A percentile compares a stretch with the other conserved stretches of the same genome.
These are phyloP conservation scores for Rosa rugosa DNA, from an alignment of 306 rosid species.

Conservation along the genomic window DNA sequence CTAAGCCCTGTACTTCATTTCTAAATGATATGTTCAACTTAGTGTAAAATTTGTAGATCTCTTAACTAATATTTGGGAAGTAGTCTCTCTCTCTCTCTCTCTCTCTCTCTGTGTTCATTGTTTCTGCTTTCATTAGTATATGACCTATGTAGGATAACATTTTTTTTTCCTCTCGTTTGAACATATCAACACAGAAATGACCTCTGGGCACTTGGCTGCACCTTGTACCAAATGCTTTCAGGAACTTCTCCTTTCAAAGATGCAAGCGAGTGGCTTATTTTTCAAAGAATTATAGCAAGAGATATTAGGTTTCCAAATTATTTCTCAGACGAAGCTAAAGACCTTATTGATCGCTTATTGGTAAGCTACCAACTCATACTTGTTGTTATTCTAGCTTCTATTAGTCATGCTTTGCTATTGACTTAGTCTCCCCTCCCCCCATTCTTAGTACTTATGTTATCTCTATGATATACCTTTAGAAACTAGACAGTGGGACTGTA, in stretches of 20 bases:
- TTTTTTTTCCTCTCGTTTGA: constrained; percentile 24
- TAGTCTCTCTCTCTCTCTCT: neutral
- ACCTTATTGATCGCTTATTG: constrained; percentile 79
- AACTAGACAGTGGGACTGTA: constrained; percentile 22
- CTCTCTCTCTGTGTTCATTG: neutral
- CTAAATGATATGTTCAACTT: neutral
- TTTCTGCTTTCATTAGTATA: constrained; percentile 2
- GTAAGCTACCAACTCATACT: constrained; percentile 37
- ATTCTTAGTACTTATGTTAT: neutral
- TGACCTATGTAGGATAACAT: constrained; percentile 26
- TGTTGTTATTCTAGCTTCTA: neutral
- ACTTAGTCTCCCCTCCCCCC: neutral
- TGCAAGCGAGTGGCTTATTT: constrained; percentile 99
- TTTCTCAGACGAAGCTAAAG: constrained; percentile 87
- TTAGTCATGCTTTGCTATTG: neutral
- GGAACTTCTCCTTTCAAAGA: constrained; percentile 99
- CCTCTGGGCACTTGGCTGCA: constrained; percentile 99
- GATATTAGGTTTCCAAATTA: constrained; percentile 91
- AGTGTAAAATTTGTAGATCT: constrained; percentile 16
- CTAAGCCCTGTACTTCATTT: constrained; percentile 5
- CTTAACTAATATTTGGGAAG: neutral
- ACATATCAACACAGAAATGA: constrained; percentile 76
- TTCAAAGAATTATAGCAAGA: constrained; percentile 94
- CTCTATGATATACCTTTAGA: neutral
- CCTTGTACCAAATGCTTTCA: constrained; percentile 99